A percentile compares a stretch with the other conserved stretches of the same genome.
These are phyloP conservation scores for Capsicum baccatum DNA, from an alignment of 257 asterid species.

Conservation along the genomic window DNA sequence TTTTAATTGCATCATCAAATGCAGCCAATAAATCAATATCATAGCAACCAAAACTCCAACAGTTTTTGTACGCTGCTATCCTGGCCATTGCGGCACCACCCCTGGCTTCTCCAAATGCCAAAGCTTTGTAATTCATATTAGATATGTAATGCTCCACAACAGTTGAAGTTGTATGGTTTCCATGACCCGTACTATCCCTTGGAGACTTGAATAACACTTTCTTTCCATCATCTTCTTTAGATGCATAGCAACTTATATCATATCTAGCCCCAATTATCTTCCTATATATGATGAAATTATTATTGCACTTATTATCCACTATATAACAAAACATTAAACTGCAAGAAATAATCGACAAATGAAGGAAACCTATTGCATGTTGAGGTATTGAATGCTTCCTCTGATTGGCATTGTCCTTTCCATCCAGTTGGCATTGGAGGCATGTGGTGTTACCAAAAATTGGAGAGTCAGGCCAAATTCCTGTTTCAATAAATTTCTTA, in stretches of 20 bases:
- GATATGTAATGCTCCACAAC: constrained; percentile 85
- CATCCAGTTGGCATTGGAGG: constrained; percentile 88
- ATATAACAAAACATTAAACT: not conserved
- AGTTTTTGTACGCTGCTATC: constrained; percentile 85
- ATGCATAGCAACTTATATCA: constrained; percentile 74
- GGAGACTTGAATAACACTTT: constrained; percentile 54
- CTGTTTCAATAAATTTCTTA: constrained; percentile 41
- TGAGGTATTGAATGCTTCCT: constrained; percentile 82
- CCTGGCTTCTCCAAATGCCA: constrained; percentile 86
- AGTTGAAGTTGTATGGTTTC: constrained; percentile 90
- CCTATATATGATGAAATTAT: constrained; percentile 50
- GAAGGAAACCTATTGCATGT: constrained; percentile 79
- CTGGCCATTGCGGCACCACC: constrained; percentile 96
- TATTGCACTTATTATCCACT: not conserved
- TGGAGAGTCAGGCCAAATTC: constrained; percentile 96
- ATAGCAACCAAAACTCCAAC: constrained; percentile 86
- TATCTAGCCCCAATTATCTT: constrained; percentile 91
- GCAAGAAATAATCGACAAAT: not conserved
- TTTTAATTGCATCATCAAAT: constrained; percentile 87
- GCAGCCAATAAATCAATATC: constrained; percentile 93
- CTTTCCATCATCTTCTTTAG: constrained; percentile 64
- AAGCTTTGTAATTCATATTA: constrained; percentile 76
- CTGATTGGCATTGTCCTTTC: constrained; percentile 87
- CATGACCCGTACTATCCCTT: constrained; percentile 87
- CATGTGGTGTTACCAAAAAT: constrained; percentile 81